Base-by-base conservation (phyloP, 108 stramenopile species). In the Cyclotella cryptica region DNA sequence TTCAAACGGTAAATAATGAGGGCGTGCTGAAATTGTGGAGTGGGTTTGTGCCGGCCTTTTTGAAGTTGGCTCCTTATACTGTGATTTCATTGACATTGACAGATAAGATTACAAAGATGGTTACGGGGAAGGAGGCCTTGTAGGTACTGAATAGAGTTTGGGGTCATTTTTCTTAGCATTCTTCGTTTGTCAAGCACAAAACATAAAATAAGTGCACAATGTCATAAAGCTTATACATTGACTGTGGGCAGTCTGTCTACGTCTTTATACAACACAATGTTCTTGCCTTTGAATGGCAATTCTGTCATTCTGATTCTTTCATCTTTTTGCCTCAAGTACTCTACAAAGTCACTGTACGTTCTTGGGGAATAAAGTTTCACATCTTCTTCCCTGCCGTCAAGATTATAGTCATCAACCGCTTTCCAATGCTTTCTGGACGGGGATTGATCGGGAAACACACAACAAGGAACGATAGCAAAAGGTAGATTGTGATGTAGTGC, bases 1-100 rank as follows among this genome's bases (percentile, higher is more conserved):
- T 81, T 42, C 83, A 87, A 47, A 87, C 79, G 41, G 77, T 85
- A 18, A 30, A 41, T 0, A 75, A 81, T 45, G 90, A 91, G 60
- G 90, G 90, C 28, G 44, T 88, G 2, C 45, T 66, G n/a, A 84
- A 75, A 51, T 71, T 91, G 42, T 91, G 80, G 83, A 77, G 83
- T 46, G 90, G 90, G 72, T 91, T 91, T 70, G 61, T 74, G 22
- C 90, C 90, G 13, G 90, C 90, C 51, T 91, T 91, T 79, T 43
- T 91, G 74, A 91, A 91, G 85, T 76, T 91, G 76, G 90, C 90
- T 28, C 90, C 90, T 22, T 91, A 91, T 67, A 91, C 88, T 10
- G 84, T 91, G 57, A 91, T 91, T 65, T 82, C 80, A 26, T 75
- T 91, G 64, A 78, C 84, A 9, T 74, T 91, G 69, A 86, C 88